Conservation (phyloP, 2,329 filamentous ascomycete genomes). For the Cordyceps cateniannulata region DNA sequence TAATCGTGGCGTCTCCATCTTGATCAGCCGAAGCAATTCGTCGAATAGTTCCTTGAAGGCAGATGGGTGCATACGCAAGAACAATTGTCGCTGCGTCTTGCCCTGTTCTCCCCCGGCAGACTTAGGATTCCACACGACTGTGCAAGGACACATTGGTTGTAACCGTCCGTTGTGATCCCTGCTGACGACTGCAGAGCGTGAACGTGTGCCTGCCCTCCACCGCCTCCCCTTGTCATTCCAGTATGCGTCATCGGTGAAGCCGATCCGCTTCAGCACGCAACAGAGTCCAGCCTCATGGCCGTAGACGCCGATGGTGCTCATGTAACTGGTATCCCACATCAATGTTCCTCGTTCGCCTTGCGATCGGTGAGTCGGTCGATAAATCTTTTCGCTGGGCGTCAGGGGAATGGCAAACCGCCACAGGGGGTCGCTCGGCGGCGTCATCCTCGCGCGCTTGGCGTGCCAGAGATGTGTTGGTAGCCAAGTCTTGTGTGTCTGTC, state of each 20-base stretch:
- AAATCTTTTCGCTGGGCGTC: slow-evolving; percentile 83
- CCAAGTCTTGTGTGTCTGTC: slow-evolving; percentile 87
- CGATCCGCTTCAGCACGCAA: slow-evolving; percentile 59
- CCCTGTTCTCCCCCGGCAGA: slow-evolving; percentile 14
- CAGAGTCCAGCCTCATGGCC: slow-evolving; percentile 59
- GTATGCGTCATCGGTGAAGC: slow-evolving; percentile 51
- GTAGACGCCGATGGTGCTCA: slow-evolving; percentile 75
- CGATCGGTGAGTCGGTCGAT: slow-evolving; percentile 78
- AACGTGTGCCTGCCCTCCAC: slow-evolving; percentile 55
- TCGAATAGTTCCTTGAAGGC: slow-evolving; percentile 66
- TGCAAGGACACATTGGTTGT: slow-evolving; percentile 63
- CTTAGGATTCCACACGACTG: slow-evolving; percentile 66
- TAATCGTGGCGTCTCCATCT: slow-evolving; percentile 54
- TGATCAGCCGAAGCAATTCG: slow-evolving; percentile 50
- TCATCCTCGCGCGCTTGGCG: slow-evolving; percentile 87
- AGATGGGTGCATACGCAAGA: slow-evolving; percentile 76
- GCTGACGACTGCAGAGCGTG: slow-evolving; percentile 44
- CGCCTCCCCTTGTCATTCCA: slow-evolving; percentile 60
- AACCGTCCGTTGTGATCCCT: slow-evolving; percentile 46
- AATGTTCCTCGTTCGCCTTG: slow-evolving; percentile 69
- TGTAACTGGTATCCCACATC: slow-evolving; percentile 91
- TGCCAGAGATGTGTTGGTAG: slow-evolving; percentile 92
- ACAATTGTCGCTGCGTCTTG: slow-evolving; percentile 39
- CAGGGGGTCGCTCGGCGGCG: slow-evolving; percentile 66
- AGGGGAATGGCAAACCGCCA: slow-evolving; percentile 87